Conservation (phyloP, 1,284 basidiomycete genomes). For the Cryptococcus floricola region DNA sequence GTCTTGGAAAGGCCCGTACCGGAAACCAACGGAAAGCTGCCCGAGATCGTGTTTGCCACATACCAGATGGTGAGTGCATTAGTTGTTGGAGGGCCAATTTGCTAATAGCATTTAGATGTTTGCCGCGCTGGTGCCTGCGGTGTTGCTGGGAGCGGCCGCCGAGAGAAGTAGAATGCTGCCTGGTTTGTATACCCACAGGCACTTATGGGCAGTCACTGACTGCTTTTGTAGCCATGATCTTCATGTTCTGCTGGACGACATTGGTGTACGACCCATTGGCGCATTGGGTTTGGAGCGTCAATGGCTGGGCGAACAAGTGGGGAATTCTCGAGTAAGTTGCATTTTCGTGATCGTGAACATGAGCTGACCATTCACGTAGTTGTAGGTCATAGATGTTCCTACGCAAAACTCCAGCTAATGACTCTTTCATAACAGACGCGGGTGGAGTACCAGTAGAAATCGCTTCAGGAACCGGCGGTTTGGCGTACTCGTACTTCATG, state of each 20-base stretch:
- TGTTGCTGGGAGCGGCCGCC: slow-evolving; percentile 63
- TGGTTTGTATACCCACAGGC: slow-evolving; percentile 23
- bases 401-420: neutral
- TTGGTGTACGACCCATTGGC: slow-evolving; percentile 68
- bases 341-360: neutral
- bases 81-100: slow-evolving; percentile 51
- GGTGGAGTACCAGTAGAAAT: slow-evolving; percentile 93
- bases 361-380: neutral
- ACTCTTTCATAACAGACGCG: slow-evolving; percentile 35
- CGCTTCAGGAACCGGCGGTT: slow-evolving; percentile 77
- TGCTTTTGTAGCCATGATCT: slow-evolving; percentile 59
- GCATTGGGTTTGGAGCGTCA: slow-evolving; percentile 69
- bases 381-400: neutral
- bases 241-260: slow-evolving; percentile 73
- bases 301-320: slow-evolving; percentile 87
- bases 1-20: slow-evolving; percentile 75
- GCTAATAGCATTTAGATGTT: slow-evolving; percentile 26
- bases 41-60: slow-evolving; percentile 65
- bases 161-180: slow-evolving; percentile 84
- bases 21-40: slow-evolving; percentile 56
- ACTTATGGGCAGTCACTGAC: too few relatives aligned
- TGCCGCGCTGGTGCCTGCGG: slow-evolving; percentile 54
- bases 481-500: slow-evolving; percentile 73
- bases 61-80: slow-evolving; percentile 61
- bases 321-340: slow-evolving; percentile 71